These are phyloP conservation scores for Albophoma yamanashiensis DNA, from an alignment of 2,329 filamentous ascomycete species.

Conservation along the genomic window DNA sequence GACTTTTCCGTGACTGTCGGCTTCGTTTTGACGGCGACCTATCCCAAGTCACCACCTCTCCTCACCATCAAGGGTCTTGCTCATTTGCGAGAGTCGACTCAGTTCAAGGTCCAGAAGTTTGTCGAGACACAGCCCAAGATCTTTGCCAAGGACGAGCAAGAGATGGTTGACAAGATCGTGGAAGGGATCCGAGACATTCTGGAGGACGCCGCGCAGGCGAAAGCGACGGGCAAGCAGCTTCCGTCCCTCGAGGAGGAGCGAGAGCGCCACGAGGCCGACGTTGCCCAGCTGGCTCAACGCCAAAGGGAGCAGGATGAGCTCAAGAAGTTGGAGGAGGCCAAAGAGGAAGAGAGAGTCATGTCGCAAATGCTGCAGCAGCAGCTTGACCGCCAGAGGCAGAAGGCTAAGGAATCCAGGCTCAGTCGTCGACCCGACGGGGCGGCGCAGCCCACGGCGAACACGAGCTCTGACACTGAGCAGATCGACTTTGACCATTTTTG, in stretches of 20 bases:
- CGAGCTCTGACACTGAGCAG: constrained; percentile 16
- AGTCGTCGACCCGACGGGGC: constrained; percentile 39
- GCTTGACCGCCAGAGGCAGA: constrained; percentile 54
- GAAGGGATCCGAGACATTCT: constrained; percentile 64
- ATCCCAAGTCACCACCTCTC: constrained; percentile 73
- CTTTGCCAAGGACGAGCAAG: constrained; percentile 40
- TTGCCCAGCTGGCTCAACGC: constrained; percentile 49
- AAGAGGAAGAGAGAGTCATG: constrained; percentile 60
- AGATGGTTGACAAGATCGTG: constrained; percentile 56
- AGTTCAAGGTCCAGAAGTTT: constrained; percentile 57
- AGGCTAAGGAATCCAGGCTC: constrained; percentile 52
- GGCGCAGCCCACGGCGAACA: constrained; percentile 14
- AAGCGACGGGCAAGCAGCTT: constrained; percentile 63
- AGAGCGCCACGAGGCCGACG: constrained; percentile 66
- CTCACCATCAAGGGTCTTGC: constrained; percentile 56
- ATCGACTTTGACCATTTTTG: constrained; percentile 60
- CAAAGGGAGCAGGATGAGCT: constrained; percentile 41
- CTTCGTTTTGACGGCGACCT: constrained; percentile 79
- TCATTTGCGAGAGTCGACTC: constrained; percentile 58
- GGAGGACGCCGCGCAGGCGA: constrained; percentile 74
- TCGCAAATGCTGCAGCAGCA: constrained; percentile 65
- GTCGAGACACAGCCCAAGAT: constrained; percentile 47
- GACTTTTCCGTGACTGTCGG: constrained; percentile 62
- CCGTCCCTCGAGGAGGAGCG: constrained; percentile 86
- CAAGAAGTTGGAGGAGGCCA: constrained; percentile 43